Percentiles rank a stretch among this genome's conserved stretches.
Conservation (phyloP, 345 rosid genomes). For the Camelina neglecta region DNA sequence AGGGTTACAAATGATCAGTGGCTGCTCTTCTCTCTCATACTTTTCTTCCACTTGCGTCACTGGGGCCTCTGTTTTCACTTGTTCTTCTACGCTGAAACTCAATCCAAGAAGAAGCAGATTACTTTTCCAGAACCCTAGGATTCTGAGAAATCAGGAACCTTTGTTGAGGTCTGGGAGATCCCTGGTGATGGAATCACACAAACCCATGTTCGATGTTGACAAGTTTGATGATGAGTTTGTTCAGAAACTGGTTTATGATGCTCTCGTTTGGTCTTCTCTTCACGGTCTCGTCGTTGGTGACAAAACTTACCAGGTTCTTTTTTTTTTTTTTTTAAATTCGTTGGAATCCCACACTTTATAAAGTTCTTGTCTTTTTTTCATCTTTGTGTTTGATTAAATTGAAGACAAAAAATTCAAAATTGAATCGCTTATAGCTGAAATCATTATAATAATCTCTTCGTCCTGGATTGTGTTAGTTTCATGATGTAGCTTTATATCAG, state of each 20-base stretch:
- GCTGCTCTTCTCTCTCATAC: slow-evolving; percentile 50
- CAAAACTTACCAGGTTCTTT: slow-evolving; percentile 57
- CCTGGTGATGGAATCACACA: slow-evolving; percentile 51
- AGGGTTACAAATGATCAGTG: slow-evolving; percentile 55
- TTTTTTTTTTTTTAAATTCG: neutral
- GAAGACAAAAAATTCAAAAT: neutral
- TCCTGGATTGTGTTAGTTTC: neutral
- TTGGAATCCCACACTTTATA: slow-evolving; percentile 10
- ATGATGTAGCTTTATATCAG: no score
- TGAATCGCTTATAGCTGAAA: slow-evolving; percentile 9
- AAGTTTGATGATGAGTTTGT: slow-evolving; percentile 62
- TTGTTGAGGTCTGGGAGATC: slow-evolving; percentile 53
- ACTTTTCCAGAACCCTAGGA: slow-evolving; percentile 29
- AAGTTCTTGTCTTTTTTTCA: slow-evolving; percentile 19
- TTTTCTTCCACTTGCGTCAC: slow-evolving; percentile 13
- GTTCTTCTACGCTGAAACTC: slow-evolving; percentile 31
- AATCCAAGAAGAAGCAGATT: slow-evolving; percentile 41
- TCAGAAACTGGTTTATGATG: slow-evolving; percentile 76
- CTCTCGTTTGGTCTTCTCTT: slow-evolving; percentile 97
- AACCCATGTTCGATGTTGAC: slow-evolving; percentile 55
- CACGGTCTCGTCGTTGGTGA: slow-evolving; percentile 95
- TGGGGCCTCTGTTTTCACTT: slow-evolving; percentile 27
- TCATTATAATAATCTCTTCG: neutral
- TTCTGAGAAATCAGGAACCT: slow-evolving; percentile 33
- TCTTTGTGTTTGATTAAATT: neutral